Evolutionary conservation across 352 stramenopile genomes (phyloP), one percentile per base, ranked within the genome.

Genomic region (Phytopythium boreale): DNA sequence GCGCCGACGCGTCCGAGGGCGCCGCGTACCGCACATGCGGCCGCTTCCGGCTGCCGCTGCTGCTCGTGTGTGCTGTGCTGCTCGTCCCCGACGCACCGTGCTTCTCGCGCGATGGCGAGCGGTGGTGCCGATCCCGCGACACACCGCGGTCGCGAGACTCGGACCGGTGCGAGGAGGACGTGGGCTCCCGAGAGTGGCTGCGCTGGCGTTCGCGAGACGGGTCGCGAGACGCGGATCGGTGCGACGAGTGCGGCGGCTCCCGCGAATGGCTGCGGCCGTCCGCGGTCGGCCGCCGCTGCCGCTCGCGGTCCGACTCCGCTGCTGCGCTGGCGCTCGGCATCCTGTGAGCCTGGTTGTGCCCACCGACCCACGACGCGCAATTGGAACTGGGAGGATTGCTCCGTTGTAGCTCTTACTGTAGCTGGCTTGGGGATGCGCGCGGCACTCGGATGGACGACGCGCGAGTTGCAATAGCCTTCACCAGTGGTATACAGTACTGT

Each of bases 1-100:
- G 36, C 3, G 71, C 56, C 31, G 68, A 44, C 17, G 84, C 84
- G 19, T 84, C 74, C 29, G 73, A 65, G 19, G 83, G 81, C 15
- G 72, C 66, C 27, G 75, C 78, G 66, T 90, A 91, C 20, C 84
- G 82, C 39, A 89, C 74, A 26, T 78, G 77, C 27, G 79, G 62
- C 0, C 76, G 74, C 69, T 90, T 90, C 14, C 66, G 49, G 8
- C 49, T 37, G 39, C 59, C 66, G 9, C 64, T 63, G n/a, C 26
- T 34, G 26, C 31, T 37, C 11, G 9, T 47, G 15, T 59, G 56
- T 3, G 55, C 66, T 53, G 67, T 67, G 31, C 44, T 61, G 37
- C 56, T 52, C 20, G n/a, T 31, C 34, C 34, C n/a, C n/a, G n/a
- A 20, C 44, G 27, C 22, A n/a, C n/a, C 36, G 36, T 36, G 39